Percentiles rank a stretch among this genome's conserved stretches.
Evolutionary conservation across 306 rosid genomes (phyloP).

Genomic region (Rosa lucieae): DNA sequence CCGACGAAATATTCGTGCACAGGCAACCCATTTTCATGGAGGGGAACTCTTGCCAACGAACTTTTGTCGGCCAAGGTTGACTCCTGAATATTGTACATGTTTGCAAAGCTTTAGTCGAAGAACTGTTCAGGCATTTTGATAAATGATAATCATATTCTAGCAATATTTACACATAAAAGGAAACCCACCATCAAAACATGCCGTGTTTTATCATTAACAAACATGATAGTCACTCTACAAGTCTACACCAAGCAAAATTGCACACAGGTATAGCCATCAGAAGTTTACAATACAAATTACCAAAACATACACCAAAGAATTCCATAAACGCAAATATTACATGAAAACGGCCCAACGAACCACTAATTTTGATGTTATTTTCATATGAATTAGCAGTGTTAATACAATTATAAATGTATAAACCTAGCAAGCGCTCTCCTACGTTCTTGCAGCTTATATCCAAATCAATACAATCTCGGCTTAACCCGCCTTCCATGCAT

Average conservation of each 20-base stretch:
- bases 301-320: background rate
- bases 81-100: no score
- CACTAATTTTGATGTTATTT: conserved; percentile 7
- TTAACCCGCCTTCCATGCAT: conserved; percentile 78
- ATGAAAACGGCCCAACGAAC: conserved; percentile 1
- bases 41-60: no score
- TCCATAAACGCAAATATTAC: background rate
- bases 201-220: background rate
- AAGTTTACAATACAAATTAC: background rate
- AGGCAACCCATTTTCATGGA: no score
- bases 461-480: conserved; percentile 53
- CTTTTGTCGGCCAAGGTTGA: no score
- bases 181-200: background rate
- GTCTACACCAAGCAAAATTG: conserved; percentile 10
- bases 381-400: conserved; percentile 29
- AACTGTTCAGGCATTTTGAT: no score
- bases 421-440: conserved; percentile 16
- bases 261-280: conserved; percentile 5
- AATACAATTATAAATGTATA: conserved; percentile 20
- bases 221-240: background rate
- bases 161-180: background rate
- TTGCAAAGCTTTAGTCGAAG: no score
- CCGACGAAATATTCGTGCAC: no score
- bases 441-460: conserved; percentile 11
- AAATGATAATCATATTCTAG: background rate